These are phyloP conservation scores for Bromus sterilis DNA, from an alignment of 176 grass and related monocot genomes.

Conservation along the genomic window DNA sequence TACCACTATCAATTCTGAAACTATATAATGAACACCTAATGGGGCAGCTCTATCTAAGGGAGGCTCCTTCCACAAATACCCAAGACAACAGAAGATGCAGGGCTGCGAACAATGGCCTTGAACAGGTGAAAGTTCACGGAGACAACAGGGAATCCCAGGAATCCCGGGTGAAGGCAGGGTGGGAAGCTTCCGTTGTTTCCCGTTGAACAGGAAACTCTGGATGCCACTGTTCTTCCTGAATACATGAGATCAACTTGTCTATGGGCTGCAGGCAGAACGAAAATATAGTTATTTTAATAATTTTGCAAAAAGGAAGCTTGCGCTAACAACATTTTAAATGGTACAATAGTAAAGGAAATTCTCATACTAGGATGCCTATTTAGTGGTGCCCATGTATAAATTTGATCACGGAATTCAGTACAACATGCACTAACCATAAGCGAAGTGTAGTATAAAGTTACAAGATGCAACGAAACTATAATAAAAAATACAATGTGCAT, in stretches of 20 bases:
- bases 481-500: neutral
- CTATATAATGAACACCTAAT: constrained; percentile 29
- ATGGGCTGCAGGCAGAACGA: constrained; percentile 38
- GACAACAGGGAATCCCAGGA: constrained; percentile 56
- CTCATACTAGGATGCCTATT: neutral
- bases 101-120: constrained; percentile 94
- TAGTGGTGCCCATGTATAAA: neutral
- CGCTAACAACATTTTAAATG: neutral
- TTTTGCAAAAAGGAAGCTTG: neutral
- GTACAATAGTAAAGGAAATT: neutral
- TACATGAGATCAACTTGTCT: constrained; percentile 94
- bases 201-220: constrained; percentile 89
- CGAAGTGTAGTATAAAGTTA: neutral
- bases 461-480: neutral
- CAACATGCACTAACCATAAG: neutral
- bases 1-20: constrained; percentile 17
- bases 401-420: neutral
- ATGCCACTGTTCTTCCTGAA: constrained; percentile 81
- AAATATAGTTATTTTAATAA: constrained; percentile 8
- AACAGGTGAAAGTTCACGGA: constrained; percentile 89
- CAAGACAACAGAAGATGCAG: constrained; percentile 75
- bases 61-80: constrained; percentile 43
- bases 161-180: constrained; percentile 62
- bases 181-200: constrained; percentile 78
- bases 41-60: constrained; percentile 32